Percentiles rank a stretch among this genome's conserved stretches.
Conservation (phyloP, 2,329 filamentous ascomycete species). For the Drechslerella dactyloides region DNA sequence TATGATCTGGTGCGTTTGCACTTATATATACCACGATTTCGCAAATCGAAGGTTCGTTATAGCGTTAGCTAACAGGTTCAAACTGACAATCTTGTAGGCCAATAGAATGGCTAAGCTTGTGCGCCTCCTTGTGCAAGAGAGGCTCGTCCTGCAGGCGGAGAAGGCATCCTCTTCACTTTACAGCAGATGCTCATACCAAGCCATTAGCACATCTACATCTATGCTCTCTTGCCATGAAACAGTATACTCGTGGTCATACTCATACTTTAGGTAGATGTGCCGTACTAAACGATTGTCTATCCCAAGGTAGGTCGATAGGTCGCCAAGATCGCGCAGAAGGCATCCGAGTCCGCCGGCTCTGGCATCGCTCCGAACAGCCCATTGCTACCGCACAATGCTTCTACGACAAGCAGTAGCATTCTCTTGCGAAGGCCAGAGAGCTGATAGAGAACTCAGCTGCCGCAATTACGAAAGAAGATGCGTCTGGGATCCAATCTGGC, state of each 20-base stretch:
- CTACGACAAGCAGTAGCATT: constrained; percentile 57
- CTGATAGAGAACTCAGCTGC: constrained; percentile 55
- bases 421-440: constrained; percentile 55
- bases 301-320: constrained; percentile 17
- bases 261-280: too few species aligned
- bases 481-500: constrained; percentile 55
- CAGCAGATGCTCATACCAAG: constrained; percentile 9
- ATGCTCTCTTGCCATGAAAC: neutral
- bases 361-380: constrained; percentile 57
- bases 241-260: neutral
- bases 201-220: neutral
- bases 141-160: constrained; percentile 51
- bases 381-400: constrained; percentile 57
- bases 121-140: constrained; percentile 51
- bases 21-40: too few species aligned
- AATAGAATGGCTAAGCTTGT: constrained; percentile 43
- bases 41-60: too few species aligned
- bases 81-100: too few species aligned
- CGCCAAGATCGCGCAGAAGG: constrained; percentile 52
- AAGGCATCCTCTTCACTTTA: constrained; percentile 54
- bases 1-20: too few species aligned
- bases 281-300: too few species aligned
- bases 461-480: constrained; percentile 56
- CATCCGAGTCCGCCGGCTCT: constrained; percentile 56
- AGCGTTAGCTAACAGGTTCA: too few species aligned